Percentiles rank a stretch among this genome's conserved stretches.
These are phyloP conservation scores for Ustilago esculenta DNA, from an alignment of 1,284 basidiomycete species.

Conservation along the genomic window DNA sequence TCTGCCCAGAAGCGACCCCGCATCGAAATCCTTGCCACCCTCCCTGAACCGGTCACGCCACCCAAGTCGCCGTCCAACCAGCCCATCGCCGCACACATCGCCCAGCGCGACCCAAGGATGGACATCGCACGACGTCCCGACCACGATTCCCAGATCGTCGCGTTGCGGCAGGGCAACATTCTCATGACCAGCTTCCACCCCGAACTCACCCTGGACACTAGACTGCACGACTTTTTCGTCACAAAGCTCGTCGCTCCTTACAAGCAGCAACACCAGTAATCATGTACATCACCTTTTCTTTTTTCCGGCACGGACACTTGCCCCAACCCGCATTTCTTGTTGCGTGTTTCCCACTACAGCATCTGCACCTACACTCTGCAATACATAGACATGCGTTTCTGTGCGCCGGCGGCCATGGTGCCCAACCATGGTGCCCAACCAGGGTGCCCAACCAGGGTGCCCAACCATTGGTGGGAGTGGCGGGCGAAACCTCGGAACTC, in stretches of 20 bases:
- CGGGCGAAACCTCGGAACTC: no score
- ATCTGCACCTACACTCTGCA: no score
- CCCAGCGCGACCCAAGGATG: constrained; percentile 22
- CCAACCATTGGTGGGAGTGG: no score
- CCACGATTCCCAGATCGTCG: constrained; percentile 76
- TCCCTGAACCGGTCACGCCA: constrained; percentile 73
- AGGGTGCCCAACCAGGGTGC: no score
- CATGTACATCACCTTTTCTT: background rate
- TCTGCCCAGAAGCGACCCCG: constrained; percentile 48
- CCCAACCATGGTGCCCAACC: no score
- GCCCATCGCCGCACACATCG: constrained; percentile 17
- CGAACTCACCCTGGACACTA: constrained; percentile 84
- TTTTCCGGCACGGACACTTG: no score
- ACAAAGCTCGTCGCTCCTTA: constrained; percentile 34
- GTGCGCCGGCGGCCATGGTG: no score
- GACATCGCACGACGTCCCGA: constrained; percentile 36
- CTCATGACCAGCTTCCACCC: constrained; percentile 94
- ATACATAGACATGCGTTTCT: no score
- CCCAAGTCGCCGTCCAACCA: constrained; percentile 29
- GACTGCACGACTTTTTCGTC: constrained; percentile 89
- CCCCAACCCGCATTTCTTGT: no score
- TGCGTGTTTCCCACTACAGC: no score
- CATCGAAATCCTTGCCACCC: constrained; percentile 75
- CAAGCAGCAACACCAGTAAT: constrained; percentile 9
- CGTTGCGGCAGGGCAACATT: constrained; percentile 83